Conservation (phyloP, 1,284 basidiomycete species). For the Athelia psychrophila region DNA sequence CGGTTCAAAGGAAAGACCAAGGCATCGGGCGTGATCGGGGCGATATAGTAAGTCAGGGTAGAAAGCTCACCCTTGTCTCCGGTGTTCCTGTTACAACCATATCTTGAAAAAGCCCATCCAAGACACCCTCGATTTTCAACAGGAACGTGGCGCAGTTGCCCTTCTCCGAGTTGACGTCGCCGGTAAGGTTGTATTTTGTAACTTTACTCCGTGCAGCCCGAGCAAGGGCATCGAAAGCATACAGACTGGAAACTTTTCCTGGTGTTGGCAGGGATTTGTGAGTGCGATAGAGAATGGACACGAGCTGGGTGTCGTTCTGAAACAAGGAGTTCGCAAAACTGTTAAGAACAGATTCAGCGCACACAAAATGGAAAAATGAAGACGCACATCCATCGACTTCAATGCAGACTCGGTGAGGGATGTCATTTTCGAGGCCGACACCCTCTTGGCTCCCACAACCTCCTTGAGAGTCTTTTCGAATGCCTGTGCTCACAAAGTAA, state of each 20-base stretch:
- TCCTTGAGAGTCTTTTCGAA: slow-evolving; percentile 80
- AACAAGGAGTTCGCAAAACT: slow-evolving; percentile 6
- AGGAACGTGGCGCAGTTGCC: slow-evolving; percentile 83
- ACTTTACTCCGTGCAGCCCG: slow-evolving; percentile 73
- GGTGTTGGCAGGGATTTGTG: slow-evolving; percentile 71
- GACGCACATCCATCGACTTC: slow-evolving; percentile 68
- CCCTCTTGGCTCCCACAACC: slow-evolving; percentile 74
- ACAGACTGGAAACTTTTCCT: slow-evolving; percentile 80
- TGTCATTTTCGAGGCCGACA: slow-evolving; percentile 83
- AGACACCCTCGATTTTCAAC: slow-evolving; percentile 80
- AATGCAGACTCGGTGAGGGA: slow-evolving; percentile 71
- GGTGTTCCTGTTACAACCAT: slow-evolving; percentile 59
- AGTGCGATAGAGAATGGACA: slow-evolving; percentile 80
- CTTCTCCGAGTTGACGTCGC: slow-evolving; percentile 49
- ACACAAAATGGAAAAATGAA: slow-evolving; percentile 1
- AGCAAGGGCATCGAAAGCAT: slow-evolving; percentile 87
- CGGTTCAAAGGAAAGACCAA: neutral
- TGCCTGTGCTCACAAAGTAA: slow-evolving; percentile 40
- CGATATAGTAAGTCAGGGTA: slow-evolving; percentile 6
- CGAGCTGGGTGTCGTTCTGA: slow-evolving; percentile 81
- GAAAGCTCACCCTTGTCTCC: slow-evolving; percentile 80
- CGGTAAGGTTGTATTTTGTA: slow-evolving; percentile 60
- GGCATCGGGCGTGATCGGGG: slow-evolving; percentile 3
- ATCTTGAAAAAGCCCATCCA: slow-evolving; percentile 82
- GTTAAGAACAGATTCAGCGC: slow-evolving; percentile 3